phyloP scores from a whole-genome alignment of 345 rosid genomes.

The Salix dunnii region DNA sequence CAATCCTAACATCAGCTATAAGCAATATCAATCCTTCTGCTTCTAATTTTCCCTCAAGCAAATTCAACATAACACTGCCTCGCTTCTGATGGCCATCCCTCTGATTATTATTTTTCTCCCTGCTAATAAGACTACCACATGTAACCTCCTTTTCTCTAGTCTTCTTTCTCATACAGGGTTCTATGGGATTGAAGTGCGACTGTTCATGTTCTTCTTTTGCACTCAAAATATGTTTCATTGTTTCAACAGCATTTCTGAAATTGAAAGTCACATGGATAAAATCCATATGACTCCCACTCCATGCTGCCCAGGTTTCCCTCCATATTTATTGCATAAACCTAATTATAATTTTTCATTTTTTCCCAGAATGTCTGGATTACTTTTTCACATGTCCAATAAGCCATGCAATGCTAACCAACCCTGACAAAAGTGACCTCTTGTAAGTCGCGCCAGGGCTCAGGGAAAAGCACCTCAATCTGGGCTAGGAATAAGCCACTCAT shows the following conservation, averaged over 20 bases:
- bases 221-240: neutral
- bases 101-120: neutral
- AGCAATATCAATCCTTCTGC: neutral
- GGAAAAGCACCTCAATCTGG: conserved; percentile 11
- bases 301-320: neutral
- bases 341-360: neutral
- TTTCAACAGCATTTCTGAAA: neutral
- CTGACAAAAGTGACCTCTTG: neutral
- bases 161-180: neutral
- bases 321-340: neutral
- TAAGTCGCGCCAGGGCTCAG: conserved; percentile 3
- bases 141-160: conserved; percentile 1
- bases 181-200: neutral
- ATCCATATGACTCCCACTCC: neutral
- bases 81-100: neutral
- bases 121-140: neutral
- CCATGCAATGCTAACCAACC: neutral
- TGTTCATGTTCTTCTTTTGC: neutral
- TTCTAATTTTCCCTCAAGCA: neutral
- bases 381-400: neutral
- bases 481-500: conserved; percentile 4
- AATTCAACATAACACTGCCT: neutral
- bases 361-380: neutral
- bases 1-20: neutral
- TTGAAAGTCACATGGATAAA: neutral